phyloP scores from a whole-genome alignment of 139 green algal species.

The Gonium pectorale region DNA sequence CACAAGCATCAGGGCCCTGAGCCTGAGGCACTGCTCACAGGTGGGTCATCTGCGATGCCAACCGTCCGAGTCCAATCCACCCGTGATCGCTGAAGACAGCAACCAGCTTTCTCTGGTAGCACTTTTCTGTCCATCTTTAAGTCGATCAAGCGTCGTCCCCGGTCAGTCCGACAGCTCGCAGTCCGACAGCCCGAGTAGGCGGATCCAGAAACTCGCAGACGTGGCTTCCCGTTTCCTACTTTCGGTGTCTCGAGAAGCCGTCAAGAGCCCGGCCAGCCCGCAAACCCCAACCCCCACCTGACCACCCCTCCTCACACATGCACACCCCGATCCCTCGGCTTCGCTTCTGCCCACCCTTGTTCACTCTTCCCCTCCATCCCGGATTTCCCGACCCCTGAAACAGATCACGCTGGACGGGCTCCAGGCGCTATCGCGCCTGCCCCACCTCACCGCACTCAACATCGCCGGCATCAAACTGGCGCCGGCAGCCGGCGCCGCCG shows the following conservation, averaged over 20 bases:
- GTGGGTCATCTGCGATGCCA: neutral
- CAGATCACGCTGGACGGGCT: slow-evolving; percentile 14
- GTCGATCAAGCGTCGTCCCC: no score
- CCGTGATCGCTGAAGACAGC: neutral
- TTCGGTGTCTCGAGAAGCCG: neutral
- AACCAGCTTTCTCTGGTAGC: neutral
- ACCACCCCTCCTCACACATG: neutral
- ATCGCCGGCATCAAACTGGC: slow-evolving; percentile 11
- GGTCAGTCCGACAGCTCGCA: no score
- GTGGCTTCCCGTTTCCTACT: neutral
- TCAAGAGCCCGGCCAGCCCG: neutral
- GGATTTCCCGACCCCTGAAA: neutral
- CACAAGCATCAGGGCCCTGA: neutral
- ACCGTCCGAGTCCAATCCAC: neutral
- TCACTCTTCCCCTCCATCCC: neutral
- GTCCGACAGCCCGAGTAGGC: neutral
- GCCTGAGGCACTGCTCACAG: slow-evolving; percentile 15
- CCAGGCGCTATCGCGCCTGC: neutral
- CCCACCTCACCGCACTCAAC: slow-evolving; percentile 12
- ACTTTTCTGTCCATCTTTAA: neutral
- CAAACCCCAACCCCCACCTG: neutral
- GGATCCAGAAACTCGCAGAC: neutral
- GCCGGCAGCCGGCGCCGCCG: neutral
- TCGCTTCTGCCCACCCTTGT: neutral
- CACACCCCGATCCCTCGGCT: no score